A percentile compares a stretch with the other conserved stretches of the same genome.
phyloP scores from a whole-genome alignment of 139 green algal genomes.

The Tetradesmus lagerheimii region DNA sequence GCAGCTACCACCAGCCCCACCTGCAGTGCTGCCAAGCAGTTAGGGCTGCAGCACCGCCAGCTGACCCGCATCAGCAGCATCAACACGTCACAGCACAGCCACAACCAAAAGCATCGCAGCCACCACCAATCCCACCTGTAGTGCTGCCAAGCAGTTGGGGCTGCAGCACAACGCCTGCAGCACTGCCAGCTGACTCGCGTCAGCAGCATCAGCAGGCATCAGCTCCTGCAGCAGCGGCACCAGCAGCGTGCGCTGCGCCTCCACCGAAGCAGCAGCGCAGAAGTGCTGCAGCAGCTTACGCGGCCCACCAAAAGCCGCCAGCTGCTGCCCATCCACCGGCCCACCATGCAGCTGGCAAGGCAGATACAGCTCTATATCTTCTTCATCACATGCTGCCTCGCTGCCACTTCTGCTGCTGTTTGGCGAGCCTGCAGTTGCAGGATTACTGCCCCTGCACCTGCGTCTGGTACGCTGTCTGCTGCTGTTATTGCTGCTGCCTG shows the following conservation, averaged over 20 bases:
- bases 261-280: slow-evolving; percentile 37
- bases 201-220: slow-evolving; percentile 26
- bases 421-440: not conserved
- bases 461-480: not conserved
- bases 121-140: not conserved
- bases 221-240: slow-evolving; percentile 55
- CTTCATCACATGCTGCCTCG: not conserved
- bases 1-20: not conserved
- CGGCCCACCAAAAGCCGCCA: slow-evolving; percentile 7
- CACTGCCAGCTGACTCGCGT: slow-evolving; percentile 18
- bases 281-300: slow-evolving; percentile 52
- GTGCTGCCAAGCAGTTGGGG: slow-evolving; percentile 30
- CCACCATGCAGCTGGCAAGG: slow-evolving; percentile 31
- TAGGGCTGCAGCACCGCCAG: not conserved
- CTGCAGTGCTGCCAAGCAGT: slow-evolving; percentile 32
- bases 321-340: slow-evolving; percentile 28
- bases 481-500: not conserved
- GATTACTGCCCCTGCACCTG: not conserved
- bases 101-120: not conserved
- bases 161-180: slow-evolving; percentile 22
- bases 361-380: not conserved
- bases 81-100: not conserved
- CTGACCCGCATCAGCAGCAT: slow-evolving; percentile 2
- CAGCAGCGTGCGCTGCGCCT: slow-evolving; percentile 56
- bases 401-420: slow-evolving; percentile 7